Base-by-base conservation (phyloP, 1,284 basidiomycete genomes). In the Ceratorhiza oryzae-sativae region DNA sequence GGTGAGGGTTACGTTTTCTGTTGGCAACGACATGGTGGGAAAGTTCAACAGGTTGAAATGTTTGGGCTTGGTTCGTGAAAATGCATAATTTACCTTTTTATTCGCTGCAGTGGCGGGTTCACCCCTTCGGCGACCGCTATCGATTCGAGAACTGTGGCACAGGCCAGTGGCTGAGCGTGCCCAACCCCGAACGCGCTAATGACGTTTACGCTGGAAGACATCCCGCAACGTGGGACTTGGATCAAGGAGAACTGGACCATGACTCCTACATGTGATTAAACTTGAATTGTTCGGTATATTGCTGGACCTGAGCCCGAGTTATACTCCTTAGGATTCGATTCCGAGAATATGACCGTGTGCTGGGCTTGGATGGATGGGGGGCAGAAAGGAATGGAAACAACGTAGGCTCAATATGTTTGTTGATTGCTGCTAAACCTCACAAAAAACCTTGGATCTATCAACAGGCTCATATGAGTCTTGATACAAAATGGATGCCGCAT, bases 1-100 rank as follows among this genome's bases (percentile, higher is more conserved):
- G 10, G 46, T 20, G 30, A 46, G n/a, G 48, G 51, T 12, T 32
- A 32, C 25, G 39, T 63, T 13, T 34, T 48, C 12, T 49, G 61
- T 39, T 63, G 61, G 61, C 61, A 63, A 15, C 30, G 45, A 12
- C 61, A 49, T 13, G 61, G 39, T 12, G 61, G 48, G 25, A 4
- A 10, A 3, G 48, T 49, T 25, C 61, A 63, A 32, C 46, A 63
- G 42, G 61, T 51, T 9, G 10, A 25, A 32, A 36, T 23, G 5
- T 62, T 32, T 30, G 13, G 10, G 15, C 27, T n/a, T n/a, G n/a
- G n/a, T n/a, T n/a, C n/a, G n/a, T n/a, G n/a, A n/a, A n/a, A 39
- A 6, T 6, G 6, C 13, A 39, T 39, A 13, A 13, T 6, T 39
- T 6, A 6, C 13, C 36, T 6, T 39, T 39, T 6, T 39, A 13